Evolutionary conservation across 1,284 basidiomycete species (phyloP).

Genomic region (Leccinum variabile): DNA sequence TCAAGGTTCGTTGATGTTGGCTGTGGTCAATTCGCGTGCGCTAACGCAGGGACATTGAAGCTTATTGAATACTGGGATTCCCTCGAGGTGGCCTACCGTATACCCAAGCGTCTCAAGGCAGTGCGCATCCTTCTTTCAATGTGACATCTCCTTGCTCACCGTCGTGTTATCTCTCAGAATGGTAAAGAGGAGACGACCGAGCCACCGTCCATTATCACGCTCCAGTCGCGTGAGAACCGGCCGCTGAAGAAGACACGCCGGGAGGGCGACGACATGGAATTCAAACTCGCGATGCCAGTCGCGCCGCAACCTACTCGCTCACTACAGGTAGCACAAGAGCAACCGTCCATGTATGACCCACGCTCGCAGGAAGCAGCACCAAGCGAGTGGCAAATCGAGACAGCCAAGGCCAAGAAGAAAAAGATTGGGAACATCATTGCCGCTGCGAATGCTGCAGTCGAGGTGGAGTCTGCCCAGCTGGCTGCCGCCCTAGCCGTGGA

Average conservation of each 20-base stretch:
- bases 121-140: slow-evolving; percentile 34
- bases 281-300: slow-evolving; percentile 8
- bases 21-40: neutral
- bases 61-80: slow-evolving; percentile 75
- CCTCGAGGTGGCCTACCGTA: slow-evolving; percentile 79
- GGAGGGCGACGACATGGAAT: slow-evolving; percentile 29
- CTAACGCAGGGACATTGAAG: slow-evolving; percentile 34
- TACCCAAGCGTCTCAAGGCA: slow-evolving; percentile 68
- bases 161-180: slow-evolving; percentile 22
- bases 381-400: neutral
- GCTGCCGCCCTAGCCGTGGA: slow-evolving; percentile 22
- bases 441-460: slow-evolving; percentile 44
- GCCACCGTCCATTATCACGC: slow-evolving; percentile 15
- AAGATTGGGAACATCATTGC: slow-evolving; percentile 50
- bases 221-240: slow-evolving; percentile 27
- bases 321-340: neutral
- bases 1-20: slow-evolving; percentile 46
- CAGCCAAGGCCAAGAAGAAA: slow-evolving; percentile 8
- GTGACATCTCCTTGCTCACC: neutral
- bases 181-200: slow-evolving; percentile 29
- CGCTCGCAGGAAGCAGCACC: neutral
- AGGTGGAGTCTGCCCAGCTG: slow-evolving; percentile 40
- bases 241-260: slow-evolving; percentile 36
- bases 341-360: neutral
- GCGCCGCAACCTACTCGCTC: neutral